Evolutionary conservation across 306 rosid species (phyloP), one percentile per base, ranked within the genome.

Genomic region (Gleditsia sinensis): DNA sequence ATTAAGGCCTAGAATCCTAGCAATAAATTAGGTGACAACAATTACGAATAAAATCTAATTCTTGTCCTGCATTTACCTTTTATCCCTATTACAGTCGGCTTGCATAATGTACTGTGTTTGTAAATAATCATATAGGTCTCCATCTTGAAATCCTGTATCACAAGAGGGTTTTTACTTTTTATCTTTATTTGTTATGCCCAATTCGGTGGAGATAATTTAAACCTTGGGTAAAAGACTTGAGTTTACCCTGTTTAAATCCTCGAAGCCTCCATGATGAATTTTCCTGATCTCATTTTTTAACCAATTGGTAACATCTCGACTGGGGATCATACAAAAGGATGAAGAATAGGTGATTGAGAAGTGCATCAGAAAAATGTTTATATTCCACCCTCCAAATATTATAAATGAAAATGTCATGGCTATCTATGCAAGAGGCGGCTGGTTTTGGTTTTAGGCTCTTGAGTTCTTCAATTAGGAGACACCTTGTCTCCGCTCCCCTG

Each of bases 391-490:
- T 80, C 69, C 40, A 32, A 39, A 65, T 34, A 34, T 54, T 21
- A 64, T 56, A 63, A 32, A 37, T 59, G 19, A 19, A 23, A 71
- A 58, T 49, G 21, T 6, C 65, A 67, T 58, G 54, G 55, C 58
- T 71, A 30, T 70, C 72, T 60, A 23, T 48, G 69, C 69, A 78
- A 65, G 42, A 59, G 33, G 39, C 45, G 25, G 58, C 56, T 50
- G 61, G 69, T 43, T 37, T 71, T 64, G 28, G 59, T 33, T 32
- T 51, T 55, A 49, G 61, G 69, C 39, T 48, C 5, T n/a, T 36
- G 69, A 62, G 20, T 28, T 57, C 70, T 72, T 85, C 82, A 85
- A 34, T 72, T 69, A 34, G 92, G 88, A 17, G 89, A 68, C 48
- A 86, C 65, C 43, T 49, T 68, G 43, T 82, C 68, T 25, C 69